Percentiles rank a stretch among this genome's conserved stretches.
phyloP scores from a whole-genome alignment of 2,329 filamentous ascomycete genomes.

The Ascocoryne sarcoides region DNA sequence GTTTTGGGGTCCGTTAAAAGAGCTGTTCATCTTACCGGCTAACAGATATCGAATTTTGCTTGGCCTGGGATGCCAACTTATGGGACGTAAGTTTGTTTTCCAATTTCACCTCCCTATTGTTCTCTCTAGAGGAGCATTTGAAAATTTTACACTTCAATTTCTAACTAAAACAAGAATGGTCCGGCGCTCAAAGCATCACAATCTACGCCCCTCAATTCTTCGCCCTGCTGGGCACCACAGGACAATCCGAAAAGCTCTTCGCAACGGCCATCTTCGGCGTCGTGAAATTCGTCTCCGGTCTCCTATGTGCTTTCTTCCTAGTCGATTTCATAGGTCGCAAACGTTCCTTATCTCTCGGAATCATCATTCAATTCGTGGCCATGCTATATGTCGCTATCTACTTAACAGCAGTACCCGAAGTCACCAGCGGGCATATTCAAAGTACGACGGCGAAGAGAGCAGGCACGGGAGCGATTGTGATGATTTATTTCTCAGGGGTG shows the following conservation, averaged over 20 bases:
- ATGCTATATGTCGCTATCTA: conserved; percentile 57
- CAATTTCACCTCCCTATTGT: neutral
- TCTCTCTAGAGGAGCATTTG: neutral
- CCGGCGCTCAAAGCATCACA: conserved; percentile 64
- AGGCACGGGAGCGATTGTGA: conserved; percentile 59
- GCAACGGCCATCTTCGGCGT: conserved; percentile 70
- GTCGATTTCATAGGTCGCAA: conserved; percentile 75
- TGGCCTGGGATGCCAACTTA: conserved; percentile 57
- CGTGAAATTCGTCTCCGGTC: conserved; percentile 59
- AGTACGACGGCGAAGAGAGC: conserved; percentile 39
- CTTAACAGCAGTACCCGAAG: conserved; percentile 51
- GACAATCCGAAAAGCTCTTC: conserved; percentile 59
- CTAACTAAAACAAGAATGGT: conserved; percentile 44
- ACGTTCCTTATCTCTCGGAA: conserved; percentile 51
- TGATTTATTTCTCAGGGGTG: conserved; percentile 62
- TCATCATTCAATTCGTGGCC: conserved; percentile 49
- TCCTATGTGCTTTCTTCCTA: conserved; percentile 67
- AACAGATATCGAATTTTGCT: conserved; percentile 70
- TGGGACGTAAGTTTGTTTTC: conserved; percentile 37
- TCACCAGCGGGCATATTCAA: conserved; percentile 41
- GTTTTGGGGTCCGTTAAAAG: conserved; percentile 57
- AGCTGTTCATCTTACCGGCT: conserved; percentile 56
- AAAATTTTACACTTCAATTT: neutral
- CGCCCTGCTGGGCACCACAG: conserved; percentile 59
- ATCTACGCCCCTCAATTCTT: conserved; percentile 71